A percentile compares a stretch with the other conserved stretches of the same genome.
phyloP scores from a whole-genome alignment of 2,329 filamentous ascomycete species.

The Penicillium sclerotigenum region DNA sequence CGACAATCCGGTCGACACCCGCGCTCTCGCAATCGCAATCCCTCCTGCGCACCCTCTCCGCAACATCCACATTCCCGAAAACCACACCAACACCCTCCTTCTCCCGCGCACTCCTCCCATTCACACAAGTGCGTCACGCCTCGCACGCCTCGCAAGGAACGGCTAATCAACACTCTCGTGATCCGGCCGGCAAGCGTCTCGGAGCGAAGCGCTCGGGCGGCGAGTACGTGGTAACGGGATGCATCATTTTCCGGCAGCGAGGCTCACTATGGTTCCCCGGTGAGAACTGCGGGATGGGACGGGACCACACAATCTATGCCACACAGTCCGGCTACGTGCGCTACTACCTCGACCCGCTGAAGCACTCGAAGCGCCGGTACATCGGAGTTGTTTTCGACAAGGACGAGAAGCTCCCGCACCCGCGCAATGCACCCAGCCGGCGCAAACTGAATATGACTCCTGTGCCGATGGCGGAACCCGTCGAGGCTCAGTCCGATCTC shows the following conservation, averaged over 20 bases:
- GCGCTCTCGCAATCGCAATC: constrained; percentile 28
- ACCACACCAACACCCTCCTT: constrained; percentile 25
- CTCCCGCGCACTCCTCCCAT: constrained; percentile 33
- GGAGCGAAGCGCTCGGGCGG: constrained; percentile 92
- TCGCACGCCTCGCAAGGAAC: constrained; percentile 64
- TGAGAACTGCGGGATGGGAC: constrained; percentile 91
- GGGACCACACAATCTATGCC: constrained; percentile 94
- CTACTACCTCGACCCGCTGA: constrained; percentile 85
- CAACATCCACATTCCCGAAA: constrained; percentile 25
- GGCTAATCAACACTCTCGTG: constrained; percentile 64
- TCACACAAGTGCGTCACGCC: constrained; percentile 56
- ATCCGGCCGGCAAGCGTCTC: constrained; percentile 77
- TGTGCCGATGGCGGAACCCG: constrained; percentile 34
- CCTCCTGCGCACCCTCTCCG: constrained; percentile 31
- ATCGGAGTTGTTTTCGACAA: constrained; percentile 91
- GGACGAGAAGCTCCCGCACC: constrained; percentile 73
- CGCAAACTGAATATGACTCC: constrained; percentile 72
- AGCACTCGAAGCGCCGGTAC: constrained; percentile 84
- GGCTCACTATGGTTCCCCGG: constrained; percentile 93
- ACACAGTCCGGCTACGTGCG: constrained; percentile 85
- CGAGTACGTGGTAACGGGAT: constrained; percentile 90
- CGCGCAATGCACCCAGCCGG: constrained; percentile 67
- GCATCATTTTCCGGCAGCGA: constrained; percentile 96
- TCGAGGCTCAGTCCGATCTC: constrained; percentile 24
- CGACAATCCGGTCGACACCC: constrained; percentile 30